Conservation (phyloP, 345 rosid genomes). For the Camelina sativa region DNA sequence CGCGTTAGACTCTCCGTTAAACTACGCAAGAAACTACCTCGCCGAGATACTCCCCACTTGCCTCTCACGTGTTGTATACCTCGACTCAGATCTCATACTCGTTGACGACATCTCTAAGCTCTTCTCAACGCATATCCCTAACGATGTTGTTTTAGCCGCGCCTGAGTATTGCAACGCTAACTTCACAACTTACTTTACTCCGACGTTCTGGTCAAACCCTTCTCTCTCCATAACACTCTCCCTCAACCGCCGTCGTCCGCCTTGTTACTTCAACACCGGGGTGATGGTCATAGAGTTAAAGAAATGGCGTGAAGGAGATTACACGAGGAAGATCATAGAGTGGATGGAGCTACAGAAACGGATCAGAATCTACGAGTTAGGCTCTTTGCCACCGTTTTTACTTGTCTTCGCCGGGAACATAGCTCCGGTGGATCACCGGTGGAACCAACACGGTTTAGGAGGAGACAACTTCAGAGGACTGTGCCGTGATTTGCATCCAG, state of each 20-base stretch:
- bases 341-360: constrained; percentile 96
- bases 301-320: constrained; percentile 73
- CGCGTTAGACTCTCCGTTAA: constrained; percentile 76
- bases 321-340: constrained; percentile 70
- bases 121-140: constrained; percentile 55
- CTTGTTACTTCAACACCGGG: constrained; percentile 89
- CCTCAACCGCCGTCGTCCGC: constrained; percentile 55
- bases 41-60: constrained; percentile 64
- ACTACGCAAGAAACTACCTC: constrained; percentile 89
- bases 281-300: constrained; percentile 84
- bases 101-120: constrained; percentile 80
- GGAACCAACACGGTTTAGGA: constrained; percentile 92
- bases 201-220: constrained; percentile 82
- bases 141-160: constrained; percentile 63
- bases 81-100: constrained; percentile 82
- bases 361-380: constrained; percentile 80
- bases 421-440: constrained; percentile 73
- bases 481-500: constrained; percentile 65
- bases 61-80: constrained; percentile 66
- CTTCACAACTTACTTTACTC: constrained; percentile 82
- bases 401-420: constrained; percentile 80
- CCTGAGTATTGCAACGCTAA: constrained; percentile 85
- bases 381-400: constrained; percentile 81
- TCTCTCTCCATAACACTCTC: constrained; percentile 67
- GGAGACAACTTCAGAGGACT: constrained; percentile 63